phyloP scores from a whole-genome alignment of 2,329 filamentous ascomycete genomes.

The Aspergillus luchuensis region DNA sequence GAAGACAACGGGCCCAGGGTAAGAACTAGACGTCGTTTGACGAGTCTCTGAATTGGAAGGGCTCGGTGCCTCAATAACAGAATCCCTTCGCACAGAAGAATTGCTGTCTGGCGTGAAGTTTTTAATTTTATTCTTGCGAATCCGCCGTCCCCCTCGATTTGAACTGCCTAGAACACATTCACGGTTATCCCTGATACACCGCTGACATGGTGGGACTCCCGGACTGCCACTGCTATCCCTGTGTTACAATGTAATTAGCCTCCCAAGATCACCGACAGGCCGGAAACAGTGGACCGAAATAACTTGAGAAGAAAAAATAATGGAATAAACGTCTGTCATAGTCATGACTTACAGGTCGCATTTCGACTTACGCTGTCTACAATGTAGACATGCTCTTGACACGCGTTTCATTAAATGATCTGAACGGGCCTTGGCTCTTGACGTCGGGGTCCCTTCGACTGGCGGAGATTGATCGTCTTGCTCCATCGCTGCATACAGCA shows the following conservation, averaged over 20 bases:
- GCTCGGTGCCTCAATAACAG: constrained; percentile 29
- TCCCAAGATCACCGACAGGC: neutral
- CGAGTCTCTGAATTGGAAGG: constrained; percentile 31
- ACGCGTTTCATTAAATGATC: constrained; percentile 47
- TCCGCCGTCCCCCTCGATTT: constrained; percentile 60
- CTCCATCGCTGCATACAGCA: constrained; percentile 14
- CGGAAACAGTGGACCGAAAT: neutral
- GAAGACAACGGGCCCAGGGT: constrained; percentile 39
- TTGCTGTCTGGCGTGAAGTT: constrained; percentile 33
- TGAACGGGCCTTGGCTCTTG: constrained; percentile 26
- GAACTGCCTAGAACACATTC: constrained; percentile 62
- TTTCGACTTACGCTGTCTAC: constrained; percentile 53
- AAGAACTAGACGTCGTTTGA: constrained; percentile 29
- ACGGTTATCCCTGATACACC: constrained; percentile 59
- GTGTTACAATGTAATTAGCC: constrained; percentile 11
- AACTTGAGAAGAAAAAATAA: neutral
- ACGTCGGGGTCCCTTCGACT: constrained; percentile 14
- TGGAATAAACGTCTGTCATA: neutral
- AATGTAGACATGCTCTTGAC: constrained; percentile 52
- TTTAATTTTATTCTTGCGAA: constrained; percentile 55
- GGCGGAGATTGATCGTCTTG: constrained; percentile 21
- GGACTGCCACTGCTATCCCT: constrained; percentile 52
- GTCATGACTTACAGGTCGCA: constrained; percentile 52
- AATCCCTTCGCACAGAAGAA: constrained; percentile 28
- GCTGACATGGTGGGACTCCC: constrained; percentile 57